A percentile compares a stretch with the other conserved stretches of the same genome.
Evolutionary conservation across 1,139 yeast genomes (phyloP).

Genomic region (Saccharomyces hybrid): DNA sequence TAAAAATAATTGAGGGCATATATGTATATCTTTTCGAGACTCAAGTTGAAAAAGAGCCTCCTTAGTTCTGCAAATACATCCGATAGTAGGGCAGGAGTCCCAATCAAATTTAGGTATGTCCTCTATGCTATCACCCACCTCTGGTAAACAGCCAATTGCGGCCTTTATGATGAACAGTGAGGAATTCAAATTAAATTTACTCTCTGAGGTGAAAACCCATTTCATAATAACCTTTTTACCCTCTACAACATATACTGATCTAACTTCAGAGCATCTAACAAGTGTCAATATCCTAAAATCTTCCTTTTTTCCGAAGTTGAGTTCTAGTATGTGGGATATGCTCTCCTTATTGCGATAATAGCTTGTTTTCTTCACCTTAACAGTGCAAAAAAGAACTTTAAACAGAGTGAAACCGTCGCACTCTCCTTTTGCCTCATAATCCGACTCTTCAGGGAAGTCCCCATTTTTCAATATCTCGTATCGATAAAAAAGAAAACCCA

Average conservation of each 20-base stretch:
- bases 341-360: too few relatives aligned
- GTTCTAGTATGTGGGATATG: not conserved
- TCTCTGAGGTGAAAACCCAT: not conserved
- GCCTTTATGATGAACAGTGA: not conserved
- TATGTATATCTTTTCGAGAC: not conserved
- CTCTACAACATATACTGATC: not conserved
- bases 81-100: not conserved
- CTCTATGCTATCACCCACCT: not conserved
- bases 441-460: not conserved
- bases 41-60: not conserved
- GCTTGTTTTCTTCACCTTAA: not conserved
- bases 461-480: not conserved
- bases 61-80: not conserved
- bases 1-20: not conserved
- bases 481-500: not conserved
- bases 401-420: not conserved
- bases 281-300: not conserved
- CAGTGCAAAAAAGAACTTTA: not conserved
- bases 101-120: not conserved
- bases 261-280: not conserved
- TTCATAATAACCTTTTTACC: not conserved
- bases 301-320: not conserved
- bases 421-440: not conserved
- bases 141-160: not conserved
- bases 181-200: not conserved